Percentiles rank a stretch among this genome's conserved stretches.
These are phyloP conservation scores for Kewa caespitosa DNA, from an alignment of 179 eudicot species.

Conservation along the genomic window DNA sequence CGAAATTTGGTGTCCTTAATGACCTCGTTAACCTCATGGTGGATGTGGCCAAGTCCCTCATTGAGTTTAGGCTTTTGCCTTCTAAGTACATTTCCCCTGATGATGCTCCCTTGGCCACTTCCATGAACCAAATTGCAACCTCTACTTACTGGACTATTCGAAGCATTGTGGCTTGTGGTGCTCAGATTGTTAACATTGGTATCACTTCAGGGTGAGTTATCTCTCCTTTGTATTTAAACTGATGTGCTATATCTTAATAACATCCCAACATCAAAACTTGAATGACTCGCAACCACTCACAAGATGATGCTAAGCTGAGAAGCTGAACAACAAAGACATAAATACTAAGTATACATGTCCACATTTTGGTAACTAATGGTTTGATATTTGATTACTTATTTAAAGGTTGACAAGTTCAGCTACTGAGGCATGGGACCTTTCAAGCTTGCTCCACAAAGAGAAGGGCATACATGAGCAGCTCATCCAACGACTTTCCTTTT, in stretches of 20 bases:
- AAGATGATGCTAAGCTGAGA: too few species aligned
- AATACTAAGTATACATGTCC: too few species aligned
- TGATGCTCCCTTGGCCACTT: slow-evolving; percentile 8
- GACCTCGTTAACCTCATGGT: slow-evolving; percentile 8
- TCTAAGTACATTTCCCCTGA: slow-evolving; percentile 17
- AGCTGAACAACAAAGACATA: too few species aligned
- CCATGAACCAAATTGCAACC: not conserved
- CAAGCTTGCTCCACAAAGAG: slow-evolving; percentile 65
- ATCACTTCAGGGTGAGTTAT: not conserved
- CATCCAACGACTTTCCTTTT: slow-evolving; percentile 38
- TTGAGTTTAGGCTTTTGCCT: slow-evolving; percentile 10
- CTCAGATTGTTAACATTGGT: slow-evolving; percentile 14
- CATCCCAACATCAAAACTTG: too few species aligned
- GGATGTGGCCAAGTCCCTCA: slow-evolving; percentile 18
- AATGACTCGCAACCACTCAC: too few species aligned
- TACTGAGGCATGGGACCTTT: slow-evolving; percentile 59
- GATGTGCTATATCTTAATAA: too few species aligned
- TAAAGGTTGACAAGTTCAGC: slow-evolving; percentile 17
- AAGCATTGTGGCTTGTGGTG: slow-evolving; percentile 15
- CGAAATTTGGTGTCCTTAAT: not conserved
- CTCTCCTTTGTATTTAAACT: too few species aligned
- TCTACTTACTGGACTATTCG: slow-evolving; percentile 20
- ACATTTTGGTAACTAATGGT: too few species aligned
- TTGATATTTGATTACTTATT: too few species aligned
- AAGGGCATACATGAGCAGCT: slow-evolving; percentile 51